Base-by-base conservation (phyloP, 371 early-diverging fungal genomes). In the Mortierella sp. region DNA sequence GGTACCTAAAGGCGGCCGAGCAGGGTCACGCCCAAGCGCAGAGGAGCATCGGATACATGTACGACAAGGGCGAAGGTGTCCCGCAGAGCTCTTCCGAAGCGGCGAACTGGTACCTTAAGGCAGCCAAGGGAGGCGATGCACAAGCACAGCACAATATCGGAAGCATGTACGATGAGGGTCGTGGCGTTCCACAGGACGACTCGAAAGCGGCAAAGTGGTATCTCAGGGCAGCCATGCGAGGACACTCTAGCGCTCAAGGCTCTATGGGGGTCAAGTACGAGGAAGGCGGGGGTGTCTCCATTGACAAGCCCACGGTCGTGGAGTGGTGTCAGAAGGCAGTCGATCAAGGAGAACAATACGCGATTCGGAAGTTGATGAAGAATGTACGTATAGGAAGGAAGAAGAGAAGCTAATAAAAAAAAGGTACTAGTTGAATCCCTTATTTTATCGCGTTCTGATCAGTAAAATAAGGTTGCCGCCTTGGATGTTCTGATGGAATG, bases 1-100 rank as follows among this genome's bases (percentile, higher is more conserved):
- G 50, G 50, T 50, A 50, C 7, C 22, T 24, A 22, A 50, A 50
- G 24, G 50, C 50, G 7, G 50, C 50, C 6, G 50, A 50, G 50
- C 24, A 22, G 7, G 50, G 50, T 1, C 22, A 24, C 24, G 9
- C 24, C 22, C 7, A 50, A 7, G 50, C 50, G 7, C 24, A 50
- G 24, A 50, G 24, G 24, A 22, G 22, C 24, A 22, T 53, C 13
- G 29, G 53, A 29, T 4, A 13, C 14, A 93, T 92, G 71, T 90
- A 91, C 68, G 92, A 24, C 9, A 47, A 37, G 13, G 52, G 68
- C 19, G n/a, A 22, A 6, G 52, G 68, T 6, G 50, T 68, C 14
- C 3, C 37, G 1, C 64, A 39, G 40, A 39, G 22, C 22, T 39
- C 9, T 39, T 34, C 24, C 6, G 14, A n/a, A 7, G 64, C 64